Percentiles rank a stretch among this genome's conserved stretches.
phyloP scores from a whole-genome alignment of 495 filamentous ascomycete species.

The Tuber melanosporum region DNA sequence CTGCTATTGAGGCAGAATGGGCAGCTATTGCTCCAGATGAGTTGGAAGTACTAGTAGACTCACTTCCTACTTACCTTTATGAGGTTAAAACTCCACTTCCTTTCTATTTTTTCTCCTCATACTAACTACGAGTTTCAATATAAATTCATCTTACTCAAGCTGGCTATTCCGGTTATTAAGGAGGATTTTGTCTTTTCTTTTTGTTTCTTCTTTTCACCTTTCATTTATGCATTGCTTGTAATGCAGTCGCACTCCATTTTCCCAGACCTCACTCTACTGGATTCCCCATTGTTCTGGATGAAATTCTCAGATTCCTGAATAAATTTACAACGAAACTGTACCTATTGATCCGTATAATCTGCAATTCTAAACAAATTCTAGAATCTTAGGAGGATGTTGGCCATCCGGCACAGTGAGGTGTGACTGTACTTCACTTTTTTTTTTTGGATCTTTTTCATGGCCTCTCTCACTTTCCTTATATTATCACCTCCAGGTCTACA shows the following conservation, averaged over 20 bases:
- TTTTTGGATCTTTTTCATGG: not conserved
- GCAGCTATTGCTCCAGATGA: conserved; percentile 7
- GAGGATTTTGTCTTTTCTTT: not conserved
- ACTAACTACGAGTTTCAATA: not conserved
- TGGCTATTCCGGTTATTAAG: not conserved
- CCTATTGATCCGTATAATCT: no score
- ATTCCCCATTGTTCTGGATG: no score
- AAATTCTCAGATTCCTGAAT: no score
- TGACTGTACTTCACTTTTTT: no score
- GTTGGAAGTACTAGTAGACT: conserved; percentile 4
- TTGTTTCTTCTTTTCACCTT: not conserved
- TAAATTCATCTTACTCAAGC: not conserved
- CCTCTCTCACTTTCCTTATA: no score
- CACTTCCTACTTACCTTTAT: not conserved
- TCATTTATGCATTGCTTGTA: not conserved
- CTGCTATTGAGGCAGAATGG: conserved; percentile 16
- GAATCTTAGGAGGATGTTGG: no score
- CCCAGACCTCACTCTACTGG: no score
- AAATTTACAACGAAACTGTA: no score
- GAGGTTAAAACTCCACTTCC: not conserved
- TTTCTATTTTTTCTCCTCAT: not conserved
- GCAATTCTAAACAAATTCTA: no score
- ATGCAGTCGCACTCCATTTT: no score
- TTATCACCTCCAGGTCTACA: no score
- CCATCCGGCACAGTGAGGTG: no score